Base-by-base conservation (phyloP, 345 rosid species). In the Ricinus communis region DNA sequence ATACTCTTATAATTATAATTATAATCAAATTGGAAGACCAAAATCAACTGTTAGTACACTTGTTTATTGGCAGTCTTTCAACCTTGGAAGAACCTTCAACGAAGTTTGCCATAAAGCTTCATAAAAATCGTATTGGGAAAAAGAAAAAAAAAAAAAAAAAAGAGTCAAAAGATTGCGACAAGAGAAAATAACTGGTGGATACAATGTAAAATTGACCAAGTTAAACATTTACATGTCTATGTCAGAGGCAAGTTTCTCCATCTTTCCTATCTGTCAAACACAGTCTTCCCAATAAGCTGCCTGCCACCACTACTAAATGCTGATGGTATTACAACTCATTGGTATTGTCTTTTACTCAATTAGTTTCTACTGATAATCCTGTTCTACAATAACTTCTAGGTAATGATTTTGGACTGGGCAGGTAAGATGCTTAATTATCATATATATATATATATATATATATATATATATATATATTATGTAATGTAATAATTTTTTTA, bases 211-310 rank as follows among this genome's bases (percentile, higher is more conserved):
- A 43, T 70, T 76, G 79, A 76, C 68, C 36, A 24, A 43, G 57
- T 65, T 56, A 46, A 21, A 40, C 54, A 28, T 61, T 7, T 70
- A 40, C n/a, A 70, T 25, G 67, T 64, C 53, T 33, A 69, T 24
- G 58, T 59, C 71, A 69, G 54, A 7, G n/a, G n/a, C n/a, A n/a
- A n/a, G n/a, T n/a, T n/a, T n/a, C n/a, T n/a, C n/a, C n/a, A n/a
- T 71, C 68, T 41, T 60, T 70, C 75, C 71, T 0, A 60, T 52
- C 75, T 76, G 71, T 65, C 59, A 65, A 64, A 49, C 62, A 36
- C 27, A 36, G 56, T 36, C 38, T 70, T 76, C 8, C 66, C 68
- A 52, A 54, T 46, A 14, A 47, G 21, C 50, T 53, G 5, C 43
- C 43, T 38, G 43, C 43, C 43, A 38, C 43, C 43, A 4, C 43